phyloP scores from a whole-genome alignment of 345 rosid species.

The Hirschfeldia incana region DNA sequence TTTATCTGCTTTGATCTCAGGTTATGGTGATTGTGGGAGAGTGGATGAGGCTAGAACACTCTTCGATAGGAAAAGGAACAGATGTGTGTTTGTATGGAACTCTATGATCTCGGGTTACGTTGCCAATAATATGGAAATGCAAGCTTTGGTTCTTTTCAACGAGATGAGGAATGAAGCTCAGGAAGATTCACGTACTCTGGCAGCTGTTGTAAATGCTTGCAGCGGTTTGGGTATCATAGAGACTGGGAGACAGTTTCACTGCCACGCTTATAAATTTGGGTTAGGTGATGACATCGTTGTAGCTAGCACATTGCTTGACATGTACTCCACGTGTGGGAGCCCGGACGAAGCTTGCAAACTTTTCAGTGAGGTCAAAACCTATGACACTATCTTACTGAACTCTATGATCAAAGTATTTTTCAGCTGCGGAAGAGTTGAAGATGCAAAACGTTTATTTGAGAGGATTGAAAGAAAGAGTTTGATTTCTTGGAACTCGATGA shows the following conservation, averaged over 20 bases:
- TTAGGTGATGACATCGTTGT: constrained; percentile 50
- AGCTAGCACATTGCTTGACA: constrained; percentile 68
- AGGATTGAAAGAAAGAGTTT: constrained; percentile 58
- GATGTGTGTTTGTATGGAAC: constrained; percentile 66
- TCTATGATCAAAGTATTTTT: constrained; percentile 74
- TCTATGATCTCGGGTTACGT: constrained; percentile 77
- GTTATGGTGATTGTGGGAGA: constrained; percentile 62
- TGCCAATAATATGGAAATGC: constrained; percentile 50
- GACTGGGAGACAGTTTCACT: constrained; percentile 69
- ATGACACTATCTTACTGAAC: constrained; percentile 76
- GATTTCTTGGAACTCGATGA: constrained; percentile 93
- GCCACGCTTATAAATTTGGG: constrained; percentile 60
- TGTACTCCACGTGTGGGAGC: constrained; percentile 68
- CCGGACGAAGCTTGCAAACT: constrained; percentile 65
- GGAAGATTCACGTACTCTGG: constrained; percentile 57
- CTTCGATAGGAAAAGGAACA: constrained; percentile 45
- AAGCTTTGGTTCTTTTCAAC: constrained; percentile 58
- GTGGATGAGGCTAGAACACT: constrained; percentile 57
- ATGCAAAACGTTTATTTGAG: constrained; percentile 61
- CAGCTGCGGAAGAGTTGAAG: constrained; percentile 70
- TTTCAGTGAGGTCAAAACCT: constrained; percentile 55
- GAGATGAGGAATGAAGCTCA: constrained; percentile 55
- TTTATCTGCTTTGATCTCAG: constrained; percentile 75
- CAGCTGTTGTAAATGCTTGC: constrained; percentile 59
- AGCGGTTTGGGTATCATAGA: constrained; percentile 37